Conservation (phyloP, 192 early-diverging fungal species). For the Jimgerdemannia lactiflua region DNA sequence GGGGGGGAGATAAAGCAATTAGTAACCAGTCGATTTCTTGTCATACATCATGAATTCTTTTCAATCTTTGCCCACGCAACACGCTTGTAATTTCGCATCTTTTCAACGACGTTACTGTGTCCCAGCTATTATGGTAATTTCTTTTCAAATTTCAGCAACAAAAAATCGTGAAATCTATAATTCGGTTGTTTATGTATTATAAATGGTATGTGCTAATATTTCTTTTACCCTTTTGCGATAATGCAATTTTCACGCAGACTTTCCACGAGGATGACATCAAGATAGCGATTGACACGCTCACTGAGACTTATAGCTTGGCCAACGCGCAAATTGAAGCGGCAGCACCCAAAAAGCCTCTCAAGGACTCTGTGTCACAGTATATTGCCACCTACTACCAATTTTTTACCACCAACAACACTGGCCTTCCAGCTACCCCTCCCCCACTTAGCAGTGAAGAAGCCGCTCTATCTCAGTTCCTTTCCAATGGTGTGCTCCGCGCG, state of each 20-base stretch:
- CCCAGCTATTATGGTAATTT: constrained; percentile 22
- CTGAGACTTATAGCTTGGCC: constrained; percentile 41
- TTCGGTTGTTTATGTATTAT: neutral
- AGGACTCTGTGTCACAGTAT: constrained; percentile 32
- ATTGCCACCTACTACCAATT: constrained; percentile 32
- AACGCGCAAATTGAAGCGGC: constrained; percentile 42
- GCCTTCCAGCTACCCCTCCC: constrained; percentile 14
- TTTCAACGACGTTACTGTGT: neutral
- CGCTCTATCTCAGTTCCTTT: constrained; percentile 22
- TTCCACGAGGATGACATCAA: constrained; percentile 47
- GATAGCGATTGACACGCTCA: constrained; percentile 41
- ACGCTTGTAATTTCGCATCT: neutral
- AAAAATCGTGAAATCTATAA: neutral
- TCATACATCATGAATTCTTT: too few species aligned
- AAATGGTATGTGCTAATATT: neutral
- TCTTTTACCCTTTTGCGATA: constrained; percentile 5
- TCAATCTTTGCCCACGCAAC: too few species aligned
- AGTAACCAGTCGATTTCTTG: neutral
- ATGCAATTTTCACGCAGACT: constrained; percentile 30
- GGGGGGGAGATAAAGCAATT: neutral
- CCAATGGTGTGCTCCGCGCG: constrained; percentile 48
- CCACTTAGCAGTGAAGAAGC: constrained; percentile 13
- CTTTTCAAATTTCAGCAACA: neutral
- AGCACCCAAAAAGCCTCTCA: constrained; percentile 18
- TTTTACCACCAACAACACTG: constrained; percentile 3